phyloP scores from a whole-genome alignment of 305 asterid species.

The Fraxinus latifolia region DNA sequence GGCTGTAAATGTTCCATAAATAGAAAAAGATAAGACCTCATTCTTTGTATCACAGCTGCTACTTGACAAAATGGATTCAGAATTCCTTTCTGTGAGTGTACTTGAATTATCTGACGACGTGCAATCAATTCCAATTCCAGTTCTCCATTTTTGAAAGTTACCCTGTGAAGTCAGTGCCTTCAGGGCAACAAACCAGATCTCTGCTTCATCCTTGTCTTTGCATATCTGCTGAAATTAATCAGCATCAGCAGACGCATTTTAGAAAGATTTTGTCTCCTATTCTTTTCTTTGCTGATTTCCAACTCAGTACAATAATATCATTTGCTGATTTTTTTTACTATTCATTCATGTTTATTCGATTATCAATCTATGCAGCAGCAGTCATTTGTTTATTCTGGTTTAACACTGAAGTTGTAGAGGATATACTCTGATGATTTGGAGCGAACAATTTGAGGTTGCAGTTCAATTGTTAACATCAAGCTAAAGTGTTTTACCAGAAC shows the following conservation, averaged over 20 bases:
- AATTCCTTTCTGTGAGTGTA: slow-evolving; percentile 36
- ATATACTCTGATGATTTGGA: not conserved
- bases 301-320: not conserved
- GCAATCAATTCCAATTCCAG: slow-evolving; percentile 32
- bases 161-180: slow-evolving; percentile 48
- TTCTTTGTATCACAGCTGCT: slow-evolving; percentile 35
- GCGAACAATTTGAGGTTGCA: not conserved
- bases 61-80: slow-evolving; percentile 40
- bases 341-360: not conserved
- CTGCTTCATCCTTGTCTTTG: slow-evolving; percentile 77
- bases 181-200: slow-evolving; percentile 65
- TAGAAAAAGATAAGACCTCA: slow-evolving; percentile 45
- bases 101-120: slow-evolving; percentile 44
- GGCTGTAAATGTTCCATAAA: slow-evolving; percentile 13
- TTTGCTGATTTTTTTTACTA: not conserved
- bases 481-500: not conserved
- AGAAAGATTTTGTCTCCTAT: not conserved
- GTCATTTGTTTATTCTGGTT: not conserved
- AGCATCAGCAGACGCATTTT: slow-evolving; percentile 18
- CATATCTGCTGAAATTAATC: slow-evolving; percentile 52
- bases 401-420: not conserved
- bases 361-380: not conserved
- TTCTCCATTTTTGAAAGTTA: slow-evolving; percentile 46
- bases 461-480: not conserved
- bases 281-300: not conserved